Evolutionary conservation across 345 rosid genomes (phyloP), one percentile per base, ranked within the genome.

Genomic region (Laguncularia racemosa): DNA sequence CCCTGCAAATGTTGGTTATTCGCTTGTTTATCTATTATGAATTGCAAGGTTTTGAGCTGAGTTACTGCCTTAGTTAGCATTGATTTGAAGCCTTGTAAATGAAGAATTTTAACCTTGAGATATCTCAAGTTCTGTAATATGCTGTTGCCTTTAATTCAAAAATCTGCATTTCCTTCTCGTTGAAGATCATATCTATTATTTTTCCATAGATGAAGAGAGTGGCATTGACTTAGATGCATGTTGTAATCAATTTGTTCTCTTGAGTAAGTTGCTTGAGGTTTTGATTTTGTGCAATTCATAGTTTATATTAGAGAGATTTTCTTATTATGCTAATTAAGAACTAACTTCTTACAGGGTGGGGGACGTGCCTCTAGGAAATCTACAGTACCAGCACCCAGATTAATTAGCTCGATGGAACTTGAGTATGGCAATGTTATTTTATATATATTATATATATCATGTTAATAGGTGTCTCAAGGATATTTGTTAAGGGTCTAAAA

Each of bases 341-440:
- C 20, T 53, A 58, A 58, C 45, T 16, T 52, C 21, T 65, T 55
- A 50, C 66, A 93, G 99, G 96, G 99, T 71, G 96, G 86, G 48
- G 97, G 97, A 59, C 67, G 68, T 63, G 43, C 81, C 49, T 20
- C 51, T 18, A 85, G 78, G 73, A 83, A 75, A 74, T 57, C 72
- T 70, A 78, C 72, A 15, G 61, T 59, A 45, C 84, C 87, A 51
- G 88, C 95, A 46, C 95, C 96, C 33, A 89, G 84, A 87, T 72
- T 93, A 79, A 85, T 93, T 69, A 83, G 77, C 65, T 74, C 95
- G 55, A 83, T 78, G 71, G 97, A 93, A 80, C 97, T 93, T 4
- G 99, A 81, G 99, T 93, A 85, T 73, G 69, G 16, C 63, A 14
- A 56, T 53, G 57, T 21, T 44, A 54, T 64, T 61, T 72, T 46